Conservation (phyloP, 164 flowering plant species). For the Stephania yunnanensis region DNA sequence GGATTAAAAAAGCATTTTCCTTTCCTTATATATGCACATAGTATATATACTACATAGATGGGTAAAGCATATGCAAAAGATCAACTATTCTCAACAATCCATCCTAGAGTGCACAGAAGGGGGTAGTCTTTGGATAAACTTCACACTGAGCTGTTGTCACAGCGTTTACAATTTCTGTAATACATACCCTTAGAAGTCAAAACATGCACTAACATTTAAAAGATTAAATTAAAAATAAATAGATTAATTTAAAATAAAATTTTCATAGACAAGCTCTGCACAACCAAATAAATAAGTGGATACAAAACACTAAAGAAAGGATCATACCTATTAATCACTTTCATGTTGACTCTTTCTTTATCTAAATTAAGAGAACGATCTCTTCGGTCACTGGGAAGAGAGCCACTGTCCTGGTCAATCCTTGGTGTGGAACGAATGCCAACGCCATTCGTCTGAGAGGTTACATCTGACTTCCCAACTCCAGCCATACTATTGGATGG, state of each 20-base stretch:
- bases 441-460: slow-evolving; percentile 42
- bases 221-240: background rate
- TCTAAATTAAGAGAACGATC: slow-evolving; percentile 54
- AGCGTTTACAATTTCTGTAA: background rate
- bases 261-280: background rate
- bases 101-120: background rate
- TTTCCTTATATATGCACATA: no score
- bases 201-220: background rate
- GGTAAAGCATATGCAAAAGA: background rate
- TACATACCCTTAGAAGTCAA: background rate
- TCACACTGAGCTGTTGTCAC: background rate
- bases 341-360: slow-evolving; percentile 64
- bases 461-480: slow-evolving; percentile 52
- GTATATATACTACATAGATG: no score
- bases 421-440: slow-evolving; percentile 43
- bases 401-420: slow-evolving; percentile 51
- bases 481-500: slow-evolving; percentile 47
- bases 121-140: background rate
- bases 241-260: background rate
- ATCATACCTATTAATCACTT: slow-evolving; percentile 63
- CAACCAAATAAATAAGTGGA: background rate
- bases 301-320: background rate
- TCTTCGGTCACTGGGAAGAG: slow-evolving; percentile 51
- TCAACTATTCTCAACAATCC: background rate
- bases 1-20: no score